A percentile compares a stretch with the other conserved stretches of the same genome.
These are phyloP conservation scores for Sequoia sempervirens DNA, from an alignment of 75 land plant genomes.

Conservation along the genomic window DNA sequence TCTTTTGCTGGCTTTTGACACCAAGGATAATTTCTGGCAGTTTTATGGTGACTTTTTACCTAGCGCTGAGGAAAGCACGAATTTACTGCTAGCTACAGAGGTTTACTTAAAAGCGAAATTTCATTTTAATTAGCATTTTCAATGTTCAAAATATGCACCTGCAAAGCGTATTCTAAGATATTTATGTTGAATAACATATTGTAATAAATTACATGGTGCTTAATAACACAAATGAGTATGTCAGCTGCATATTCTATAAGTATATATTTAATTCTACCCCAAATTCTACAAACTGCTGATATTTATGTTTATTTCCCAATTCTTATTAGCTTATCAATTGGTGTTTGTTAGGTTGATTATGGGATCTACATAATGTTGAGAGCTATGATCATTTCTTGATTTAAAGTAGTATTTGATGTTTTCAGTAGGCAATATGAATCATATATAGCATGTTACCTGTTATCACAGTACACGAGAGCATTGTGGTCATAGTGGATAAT, in stretches of 20 bases:
- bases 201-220: not conserved
- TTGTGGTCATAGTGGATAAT: not conserved
- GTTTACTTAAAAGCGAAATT: constrained; percentile 26
- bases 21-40: constrained; percentile 88
- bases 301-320: not conserved
- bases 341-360: not conserved
- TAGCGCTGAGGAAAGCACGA: constrained; percentile 69
- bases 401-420: not conserved
- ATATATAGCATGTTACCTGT: not conserved
- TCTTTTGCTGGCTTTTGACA: constrained; percentile 79
- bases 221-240: not conserved
- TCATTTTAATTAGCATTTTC: not conserved
- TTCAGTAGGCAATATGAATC: not conserved
- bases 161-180: not conserved
- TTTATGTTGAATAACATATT: not conserved
- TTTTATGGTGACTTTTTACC: constrained; percentile 94
- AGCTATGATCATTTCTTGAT: not conserved
- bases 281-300: not conserved
- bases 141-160: not conserved
- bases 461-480: not conserved
- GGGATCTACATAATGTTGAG: not conserved
- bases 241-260: not conserved
- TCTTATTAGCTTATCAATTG: not conserved
- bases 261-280: not conserved
- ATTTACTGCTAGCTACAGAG: constrained; percentile 85